These are phyloP conservation scores for Alternaria triticimaculans DNA, from an alignment of 2,329 filamentous ascomycete genomes.

Conservation along the genomic window DNA sequence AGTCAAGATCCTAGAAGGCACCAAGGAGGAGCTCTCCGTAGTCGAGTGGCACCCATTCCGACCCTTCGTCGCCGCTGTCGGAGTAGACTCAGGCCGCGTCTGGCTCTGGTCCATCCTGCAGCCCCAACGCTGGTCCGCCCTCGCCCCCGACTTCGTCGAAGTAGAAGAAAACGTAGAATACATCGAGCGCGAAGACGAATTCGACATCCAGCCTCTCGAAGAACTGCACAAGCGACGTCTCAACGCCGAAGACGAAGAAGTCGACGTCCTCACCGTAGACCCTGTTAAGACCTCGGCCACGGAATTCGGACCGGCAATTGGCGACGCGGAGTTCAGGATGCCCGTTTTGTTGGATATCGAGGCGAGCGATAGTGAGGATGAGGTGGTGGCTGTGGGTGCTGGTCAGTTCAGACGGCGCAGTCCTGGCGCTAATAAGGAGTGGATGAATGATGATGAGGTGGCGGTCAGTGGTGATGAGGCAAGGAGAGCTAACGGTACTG, in stretches of 20 bases:
- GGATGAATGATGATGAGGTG: constrained; percentile 64
- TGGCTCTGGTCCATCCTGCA: constrained; percentile 97
- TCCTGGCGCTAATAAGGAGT: constrained; percentile 74
- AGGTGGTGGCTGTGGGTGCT: constrained; percentile 70
- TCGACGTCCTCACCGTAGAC: constrained; percentile 85
- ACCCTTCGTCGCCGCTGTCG: constrained; percentile 87
- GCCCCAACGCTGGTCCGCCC: constrained; percentile 94
- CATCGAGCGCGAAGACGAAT: constrained; percentile 93
- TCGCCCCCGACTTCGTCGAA: constrained; percentile 95
- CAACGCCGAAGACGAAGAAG: constrained; percentile 89
- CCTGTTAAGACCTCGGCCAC: constrained; percentile 60
- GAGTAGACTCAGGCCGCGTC: constrained; percentile 88
- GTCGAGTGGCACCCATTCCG: constrained; percentile 96
- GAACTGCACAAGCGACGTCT: constrained; percentile 90
- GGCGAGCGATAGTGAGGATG: constrained; percentile 94
- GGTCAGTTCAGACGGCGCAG: constrained; percentile 90
- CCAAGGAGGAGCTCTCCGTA: constrained; percentile 93
- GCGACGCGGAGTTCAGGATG: constrained; percentile 75
- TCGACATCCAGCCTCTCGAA: constrained; percentile 94
- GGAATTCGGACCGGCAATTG: constrained; percentile 54
- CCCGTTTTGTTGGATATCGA: constrained; percentile 92
- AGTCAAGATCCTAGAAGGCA: constrained; percentile 95
- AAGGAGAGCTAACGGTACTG: constrained; percentile 39
- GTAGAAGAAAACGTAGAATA: constrained; percentile 99
- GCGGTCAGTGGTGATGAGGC: constrained; percentile 47